Base-by-base conservation (phyloP, 1,284 basidiomycete species). In the Pascua sp. region DNA sequence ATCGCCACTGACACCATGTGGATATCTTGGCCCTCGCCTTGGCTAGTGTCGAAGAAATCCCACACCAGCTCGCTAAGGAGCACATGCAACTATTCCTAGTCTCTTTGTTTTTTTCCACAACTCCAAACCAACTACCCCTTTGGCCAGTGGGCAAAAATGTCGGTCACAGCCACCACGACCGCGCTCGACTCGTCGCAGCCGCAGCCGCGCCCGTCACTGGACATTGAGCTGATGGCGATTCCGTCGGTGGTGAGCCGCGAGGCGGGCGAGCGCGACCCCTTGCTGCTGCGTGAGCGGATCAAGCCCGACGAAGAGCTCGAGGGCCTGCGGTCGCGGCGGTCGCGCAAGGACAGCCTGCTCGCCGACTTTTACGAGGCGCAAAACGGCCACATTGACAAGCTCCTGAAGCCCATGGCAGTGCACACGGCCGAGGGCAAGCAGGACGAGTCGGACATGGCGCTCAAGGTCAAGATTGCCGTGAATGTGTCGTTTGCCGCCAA, bases 381-480 rank as follows among this genome's bases (percentile, higher is more conserved):
- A 76, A 98, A 98, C 80, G 80, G 85, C 83, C 87, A 95, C 63
- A 97, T 98, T 63, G 75, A 79, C 40, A 83, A 84, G 17, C 78
- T 97, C 57, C 83, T 98, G 54, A 97, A 96, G 77, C 85, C 91
- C 1, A 89, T 95, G 85, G 85, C 86, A 44, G 89, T 94, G 40
- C 64, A 69, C 15, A 55, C 68, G 5, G 61, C 71, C 17, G 62
- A 68, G 49, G 72, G 68, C 8, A 64, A 62, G 36, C 65, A 72
- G 53, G 68, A 67, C 40, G 69, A 61, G 4, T 55, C 56, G 5
- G 69, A 70, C 45, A 68, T 64, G 41, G 74, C 63, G n/a, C 51
- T 71, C 15, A 73, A 92, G 85, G 85, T 95, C 63, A 90, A 88
- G 78, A 88, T 95, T 53, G 93, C 94, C 8, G 79, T 98, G 37